phyloP scores from a whole-genome alignment of 2,329 filamentous ascomycete genomes.

The Fusarium sp. region DNA sequence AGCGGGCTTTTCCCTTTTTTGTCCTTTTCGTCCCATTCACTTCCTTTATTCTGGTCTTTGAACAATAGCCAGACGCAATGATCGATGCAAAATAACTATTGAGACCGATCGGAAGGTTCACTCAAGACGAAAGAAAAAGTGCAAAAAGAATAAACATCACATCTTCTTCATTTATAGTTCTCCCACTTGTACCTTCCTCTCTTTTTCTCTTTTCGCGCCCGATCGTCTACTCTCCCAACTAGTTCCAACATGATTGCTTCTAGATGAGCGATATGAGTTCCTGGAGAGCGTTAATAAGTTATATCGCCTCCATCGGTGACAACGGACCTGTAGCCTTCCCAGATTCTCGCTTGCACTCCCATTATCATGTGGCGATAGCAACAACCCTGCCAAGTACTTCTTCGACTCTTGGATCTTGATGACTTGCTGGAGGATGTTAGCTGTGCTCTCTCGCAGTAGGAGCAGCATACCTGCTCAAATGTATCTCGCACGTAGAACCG shows the following conservation, averaged over 20 bases:
- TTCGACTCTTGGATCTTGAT: constrained; percentile 34
- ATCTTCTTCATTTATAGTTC: not conserved
- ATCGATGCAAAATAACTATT: not conserved
- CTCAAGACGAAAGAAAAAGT: not conserved
- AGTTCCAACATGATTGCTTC: rapidly evolving
- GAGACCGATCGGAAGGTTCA: not conserved
- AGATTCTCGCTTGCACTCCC: not conserved
- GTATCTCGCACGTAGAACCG: constrained; percentile 53
- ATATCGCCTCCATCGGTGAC: rapidly evolving
- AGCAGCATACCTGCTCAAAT: constrained; percentile 50
- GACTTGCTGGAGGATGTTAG: not conserved
- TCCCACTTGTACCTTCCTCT: not conserved
- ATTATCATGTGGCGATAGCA: constrained; percentile 9
- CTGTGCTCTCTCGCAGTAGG: rapidly evolving
- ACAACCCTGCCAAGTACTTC: constrained; percentile 6
- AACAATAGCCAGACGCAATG: not conserved
- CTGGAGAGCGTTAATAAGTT: not conserved
- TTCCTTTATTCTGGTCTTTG: not conserved
- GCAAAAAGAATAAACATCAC: not conserved
- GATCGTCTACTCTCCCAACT: not conserved
- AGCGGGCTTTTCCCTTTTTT: not conserved
- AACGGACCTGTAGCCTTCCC: not conserved
- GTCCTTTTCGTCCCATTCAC: rapidly evolving
- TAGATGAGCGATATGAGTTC: constrained; percentile 8
- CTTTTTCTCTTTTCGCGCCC: not conserved